Evolutionary conservation across 306 rosid species (phyloP).

Genomic region (Medicago lupulina): DNA sequence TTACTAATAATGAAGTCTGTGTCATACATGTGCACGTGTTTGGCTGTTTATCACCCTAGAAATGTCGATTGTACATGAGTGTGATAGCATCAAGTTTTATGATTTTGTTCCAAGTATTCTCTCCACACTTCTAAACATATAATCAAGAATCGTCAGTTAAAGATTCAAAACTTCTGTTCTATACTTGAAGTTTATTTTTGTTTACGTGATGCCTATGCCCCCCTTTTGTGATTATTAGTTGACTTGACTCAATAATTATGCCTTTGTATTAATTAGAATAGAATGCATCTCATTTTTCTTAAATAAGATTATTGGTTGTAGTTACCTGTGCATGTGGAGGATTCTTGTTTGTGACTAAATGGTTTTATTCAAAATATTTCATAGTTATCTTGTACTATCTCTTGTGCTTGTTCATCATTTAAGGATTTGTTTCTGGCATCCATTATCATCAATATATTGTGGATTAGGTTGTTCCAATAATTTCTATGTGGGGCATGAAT

Average conservation of each 20-base stretch:
- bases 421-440: constrained; percentile 36
- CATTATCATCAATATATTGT: constrained; percentile 30
- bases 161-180: constrained; percentile 25
- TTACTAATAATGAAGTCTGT: constrained; percentile 21
- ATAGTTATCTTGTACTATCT: constrained; percentile 20
- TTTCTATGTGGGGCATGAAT: constrained; percentile 34
- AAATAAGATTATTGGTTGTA: constrained; percentile 31
- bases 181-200: constrained; percentile 19
- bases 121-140: constrained; percentile 18
- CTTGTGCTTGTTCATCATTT: constrained; percentile 37
- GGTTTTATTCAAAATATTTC: constrained; percentile 6
- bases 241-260: constrained; percentile 8
- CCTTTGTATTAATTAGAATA: constrained; percentile 29
- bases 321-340: constrained; percentile 26
- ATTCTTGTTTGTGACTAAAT: constrained; percentile 23
- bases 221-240: constrained; percentile 28
- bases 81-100: constrained; percentile 14
- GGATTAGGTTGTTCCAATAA: constrained; percentile 28
- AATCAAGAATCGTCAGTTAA: constrained; percentile 14
- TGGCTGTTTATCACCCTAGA: constrained; percentile 25
- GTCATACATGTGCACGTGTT: constrained; percentile 21
- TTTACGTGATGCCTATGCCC: constrained; percentile 19
- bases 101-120: constrained; percentile 19
- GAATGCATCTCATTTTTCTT: constrained; percentile 25
- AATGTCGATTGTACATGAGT: constrained; percentile 15